Percentiles rank a stretch among this genome's conserved stretches.
Evolutionary conservation across 345 rosid species (phyloP).

Genomic region (Eucalyptus albens): DNA sequence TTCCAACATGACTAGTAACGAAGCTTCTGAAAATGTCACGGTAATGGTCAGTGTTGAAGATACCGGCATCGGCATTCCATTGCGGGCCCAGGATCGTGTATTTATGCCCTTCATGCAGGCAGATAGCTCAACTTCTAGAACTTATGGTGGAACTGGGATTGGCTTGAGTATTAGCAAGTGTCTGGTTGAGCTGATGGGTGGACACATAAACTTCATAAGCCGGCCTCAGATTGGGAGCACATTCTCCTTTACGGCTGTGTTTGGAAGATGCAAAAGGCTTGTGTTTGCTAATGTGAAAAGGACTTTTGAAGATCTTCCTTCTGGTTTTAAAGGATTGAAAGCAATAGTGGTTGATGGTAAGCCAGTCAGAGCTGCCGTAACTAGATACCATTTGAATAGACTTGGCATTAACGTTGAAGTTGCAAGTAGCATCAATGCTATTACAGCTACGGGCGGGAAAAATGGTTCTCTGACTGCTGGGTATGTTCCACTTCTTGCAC

Average conservation of each 20-base stretch:
- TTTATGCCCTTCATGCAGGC: constrained; percentile 98
- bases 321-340: constrained; percentile 61
- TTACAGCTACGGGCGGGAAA: constrained; percentile 17
- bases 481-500: constrained; percentile 19
- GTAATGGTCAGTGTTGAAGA: constrained; percentile 84
- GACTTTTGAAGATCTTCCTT: constrained; percentile 55
- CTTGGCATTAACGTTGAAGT: constrained; percentile 76
- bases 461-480: constrained; percentile 38
- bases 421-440: constrained; percentile 31
- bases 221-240: constrained; percentile 80
- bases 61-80: constrained; percentile 92
- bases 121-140: constrained; percentile 91
- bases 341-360: constrained; percentile 78
- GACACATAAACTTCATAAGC: constrained; percentile 77
- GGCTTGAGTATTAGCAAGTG: constrained; percentile 97
- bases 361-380: constrained; percentile 88
- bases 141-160: constrained; percentile 92
- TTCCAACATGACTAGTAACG: constrained; percentile 9
- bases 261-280: constrained; percentile 37
- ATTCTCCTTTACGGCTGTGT: constrained; percentile 62
- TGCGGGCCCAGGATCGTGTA: constrained; percentile 72
- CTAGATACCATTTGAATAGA: constrained; percentile 80
- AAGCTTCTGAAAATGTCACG: constrained; percentile 35
- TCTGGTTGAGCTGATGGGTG: constrained; percentile 88
- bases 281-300: constrained; percentile 20